phyloP scores from a whole-genome alignment of 2,329 filamentous ascomycete species.

The Cladosporium colombiae region DNA sequence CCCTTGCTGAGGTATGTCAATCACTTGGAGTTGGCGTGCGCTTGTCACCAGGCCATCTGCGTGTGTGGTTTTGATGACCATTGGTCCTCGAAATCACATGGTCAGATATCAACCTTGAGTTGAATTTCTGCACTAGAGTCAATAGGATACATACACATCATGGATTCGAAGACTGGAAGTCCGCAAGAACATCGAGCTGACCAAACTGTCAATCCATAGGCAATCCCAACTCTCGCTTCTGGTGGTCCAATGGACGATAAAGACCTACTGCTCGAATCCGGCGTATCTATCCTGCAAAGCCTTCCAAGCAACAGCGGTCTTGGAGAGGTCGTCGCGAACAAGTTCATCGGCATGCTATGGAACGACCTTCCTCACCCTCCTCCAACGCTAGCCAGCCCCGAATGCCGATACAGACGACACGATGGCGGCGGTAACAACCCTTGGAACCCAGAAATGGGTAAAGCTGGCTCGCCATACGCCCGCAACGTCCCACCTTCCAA shows the following conservation, averaged over 20 bases:
- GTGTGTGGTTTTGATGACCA: too few species aligned
- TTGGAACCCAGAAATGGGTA: constrained; percentile 54
- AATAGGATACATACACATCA: not conserved
- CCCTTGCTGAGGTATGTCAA: constrained; percentile 42
- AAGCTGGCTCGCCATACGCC: constrained; percentile 51
- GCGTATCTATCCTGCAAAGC: constrained; percentile 54
- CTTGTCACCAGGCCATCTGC: not conserved
- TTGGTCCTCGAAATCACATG: not conserved
- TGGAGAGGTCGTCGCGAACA: constrained; percentile 50
- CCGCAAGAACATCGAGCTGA: not conserved
- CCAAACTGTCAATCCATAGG: not conserved
- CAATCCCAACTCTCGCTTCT: constrained; percentile 32
- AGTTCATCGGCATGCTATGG: constrained; percentile 57
- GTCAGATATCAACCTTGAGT: not conserved
- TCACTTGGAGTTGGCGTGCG: not conserved
- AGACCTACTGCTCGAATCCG: constrained; percentile 52
- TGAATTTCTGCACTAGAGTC: not conserved
- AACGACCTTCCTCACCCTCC: constrained; percentile 55
- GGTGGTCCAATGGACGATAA: constrained; percentile 53
- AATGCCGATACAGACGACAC: constrained; percentile 46
- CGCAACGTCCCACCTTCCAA: constrained; percentile 49
- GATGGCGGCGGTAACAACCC: constrained; percentile 51
- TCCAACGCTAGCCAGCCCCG: constrained; percentile 49
- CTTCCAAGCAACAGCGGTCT: constrained; percentile 53
- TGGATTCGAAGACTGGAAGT: not conserved